Evolutionary conservation across 768 basidiomycete genomes (phyloP).

Genomic region (Mycena chlorophos): DNA sequence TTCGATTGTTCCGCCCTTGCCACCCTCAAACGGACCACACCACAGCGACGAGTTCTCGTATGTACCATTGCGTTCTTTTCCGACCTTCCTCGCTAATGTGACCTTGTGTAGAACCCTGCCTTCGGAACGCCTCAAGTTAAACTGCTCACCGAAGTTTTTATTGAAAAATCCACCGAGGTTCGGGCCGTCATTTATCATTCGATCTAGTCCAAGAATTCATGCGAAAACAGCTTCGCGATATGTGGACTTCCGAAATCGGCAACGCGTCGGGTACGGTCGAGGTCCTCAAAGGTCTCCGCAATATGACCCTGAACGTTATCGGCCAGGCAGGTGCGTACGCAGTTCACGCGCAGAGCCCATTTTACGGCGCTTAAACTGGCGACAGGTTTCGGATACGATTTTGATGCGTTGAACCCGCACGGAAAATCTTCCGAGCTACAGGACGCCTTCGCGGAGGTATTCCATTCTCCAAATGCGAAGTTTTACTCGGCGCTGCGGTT

Average conservation of each 20-base stretch:
- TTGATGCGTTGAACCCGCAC: conserved; percentile 2
- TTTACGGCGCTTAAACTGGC: too few relatives aligned
- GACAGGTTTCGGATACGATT: conserved; percentile 16
- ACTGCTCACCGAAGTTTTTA: conserved; percentile 35
- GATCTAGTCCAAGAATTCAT: not conserved
- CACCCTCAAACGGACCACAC: not conserved
- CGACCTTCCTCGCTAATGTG: not conserved
- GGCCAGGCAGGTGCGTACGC: conserved; percentile 6
- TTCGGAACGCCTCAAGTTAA: conserved; percentile 44
- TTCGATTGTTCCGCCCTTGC: not conserved
- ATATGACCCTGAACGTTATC: conserved; percentile 18
- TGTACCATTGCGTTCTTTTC: not conserved
- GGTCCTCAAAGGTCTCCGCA: conserved; percentile 2
- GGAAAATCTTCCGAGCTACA: conserved; percentile 1
- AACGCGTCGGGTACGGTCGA: not conserved
- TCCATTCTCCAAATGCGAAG: not conserved
- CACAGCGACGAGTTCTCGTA: conserved; percentile 12
- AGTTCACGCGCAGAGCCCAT: not conserved
- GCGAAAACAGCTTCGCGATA: conserved; percentile 8
- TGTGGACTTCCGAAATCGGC: not conserved
- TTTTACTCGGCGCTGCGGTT: not conserved
- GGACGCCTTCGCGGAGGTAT: not conserved
- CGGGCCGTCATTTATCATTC: not conserved
- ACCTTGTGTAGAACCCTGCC: conserved; percentile 40
- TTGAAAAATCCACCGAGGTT: conserved; percentile 35